phyloP scores from a whole-genome alignment of 768 basidiomycete species.

The Serendipita indica region DNA sequence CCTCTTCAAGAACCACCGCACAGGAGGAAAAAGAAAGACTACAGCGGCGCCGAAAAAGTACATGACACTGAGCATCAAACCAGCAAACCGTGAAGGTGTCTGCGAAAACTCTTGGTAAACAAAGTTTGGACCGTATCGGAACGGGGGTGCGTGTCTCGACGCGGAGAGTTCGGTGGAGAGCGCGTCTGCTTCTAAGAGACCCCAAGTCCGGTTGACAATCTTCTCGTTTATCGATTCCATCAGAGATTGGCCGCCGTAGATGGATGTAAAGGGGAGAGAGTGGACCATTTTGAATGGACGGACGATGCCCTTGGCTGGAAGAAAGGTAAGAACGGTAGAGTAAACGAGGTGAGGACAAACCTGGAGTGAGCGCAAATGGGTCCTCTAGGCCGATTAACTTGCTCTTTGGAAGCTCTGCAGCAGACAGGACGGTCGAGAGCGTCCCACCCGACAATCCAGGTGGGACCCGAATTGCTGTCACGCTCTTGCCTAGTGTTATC shows the following conservation, averaged over 20 bases:
- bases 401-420: constrained; percentile 21
- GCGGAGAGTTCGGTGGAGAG: constrained; percentile 13
- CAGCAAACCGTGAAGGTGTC: constrained; percentile 11
- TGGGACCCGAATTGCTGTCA: constrained; percentile 33
- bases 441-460: constrained; percentile 56
- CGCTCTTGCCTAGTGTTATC: constrained; percentile 35
- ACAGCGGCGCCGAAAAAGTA: constrained; percentile 2
- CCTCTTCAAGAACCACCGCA: constrained; percentile 5
- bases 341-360: constrained; percentile 20
- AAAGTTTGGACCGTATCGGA: constrained; percentile 55
- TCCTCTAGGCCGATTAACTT: constrained; percentile 20
- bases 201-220: constrained; percentile 44
- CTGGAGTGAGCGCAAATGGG: constrained; percentile 32
- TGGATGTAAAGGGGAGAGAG: constrained; percentile 23
- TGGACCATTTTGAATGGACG: constrained; percentile 24
- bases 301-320: constrained; percentile 23
- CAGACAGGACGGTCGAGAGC: constrained; percentile 22
- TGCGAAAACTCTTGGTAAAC: constrained; percentile 54
- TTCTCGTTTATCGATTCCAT: constrained; percentile 33
- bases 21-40: not conserved
- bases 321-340: not conserved
- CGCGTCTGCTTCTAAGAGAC: constrained; percentile 27
- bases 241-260: constrained; percentile 30
- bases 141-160: constrained; percentile 16
- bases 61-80: constrained; percentile 13